Evolutionary conservation across 2,329 filamentous ascomycete genomes (phyloP).

Genomic region (Aspergillus tanneri): DNA sequence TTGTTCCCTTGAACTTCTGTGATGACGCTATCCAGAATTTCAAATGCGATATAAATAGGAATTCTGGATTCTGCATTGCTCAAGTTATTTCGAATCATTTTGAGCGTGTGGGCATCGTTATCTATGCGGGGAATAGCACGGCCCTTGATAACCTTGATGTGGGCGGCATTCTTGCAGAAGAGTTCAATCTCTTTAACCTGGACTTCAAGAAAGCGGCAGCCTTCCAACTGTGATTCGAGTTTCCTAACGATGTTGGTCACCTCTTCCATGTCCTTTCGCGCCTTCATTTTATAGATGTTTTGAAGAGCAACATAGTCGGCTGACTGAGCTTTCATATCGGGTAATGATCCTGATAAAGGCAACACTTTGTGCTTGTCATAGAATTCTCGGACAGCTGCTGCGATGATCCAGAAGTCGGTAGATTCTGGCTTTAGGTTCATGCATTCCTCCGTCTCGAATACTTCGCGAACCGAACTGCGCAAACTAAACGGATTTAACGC

Average conservation of each 20-base stretch:
- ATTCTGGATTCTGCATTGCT: constrained; percentile 58
- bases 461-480: constrained; percentile 68
- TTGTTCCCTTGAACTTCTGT: constrained; percentile 54
- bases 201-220: constrained; percentile 51
- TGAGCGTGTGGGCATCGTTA: constrained; percentile 41
- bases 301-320: constrained; percentile 86
- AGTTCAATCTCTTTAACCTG: constrained; percentile 75
- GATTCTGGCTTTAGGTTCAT: constrained; percentile 47
- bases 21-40: constrained; percentile 45
- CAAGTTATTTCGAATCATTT: constrained; percentile 41
- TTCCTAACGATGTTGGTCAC: constrained; percentile 65
- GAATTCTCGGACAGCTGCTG: constrained; percentile 74
- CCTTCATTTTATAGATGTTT: constrained; percentile 88
- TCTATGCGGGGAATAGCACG: constrained; percentile 54
- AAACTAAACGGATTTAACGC: constrained; percentile 70
- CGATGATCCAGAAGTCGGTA: constrained; percentile 84
- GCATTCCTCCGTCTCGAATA: constrained; percentile 71
- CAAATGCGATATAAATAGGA: constrained; percentile 68
- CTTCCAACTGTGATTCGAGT: constrained; percentile 49
- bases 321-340: constrained; percentile 97
- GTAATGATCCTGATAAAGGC: constrained; percentile 80
- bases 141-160: constrained; percentile 81
- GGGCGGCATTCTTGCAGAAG: constrained; percentile 93
- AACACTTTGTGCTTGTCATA: constrained; percentile 69
- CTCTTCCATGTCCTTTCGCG: constrained; percentile 72